Evolutionary conservation across 768 basidiomycete genomes (phyloP).

Genomic region (Mrakia blollopis): DNA sequence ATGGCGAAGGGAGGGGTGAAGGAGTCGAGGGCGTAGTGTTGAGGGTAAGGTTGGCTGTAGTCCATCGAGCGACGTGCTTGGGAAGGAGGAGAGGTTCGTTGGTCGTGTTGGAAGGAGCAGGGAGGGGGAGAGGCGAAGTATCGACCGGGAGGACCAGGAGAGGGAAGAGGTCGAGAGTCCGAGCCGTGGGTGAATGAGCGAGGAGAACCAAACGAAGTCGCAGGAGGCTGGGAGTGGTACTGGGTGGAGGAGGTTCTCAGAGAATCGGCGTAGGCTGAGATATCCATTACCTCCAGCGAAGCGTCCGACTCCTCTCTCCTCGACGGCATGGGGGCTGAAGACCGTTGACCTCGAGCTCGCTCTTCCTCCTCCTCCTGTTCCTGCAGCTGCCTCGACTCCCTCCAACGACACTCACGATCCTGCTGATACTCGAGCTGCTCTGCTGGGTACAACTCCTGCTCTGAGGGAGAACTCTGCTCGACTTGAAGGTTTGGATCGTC

Average conservation of each 20-base stretch:
- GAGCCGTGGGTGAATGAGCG: not conserved
- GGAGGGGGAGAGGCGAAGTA: not conserved
- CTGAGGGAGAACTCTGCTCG: not conserved
- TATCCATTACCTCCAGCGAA: constrained; percentile 9
- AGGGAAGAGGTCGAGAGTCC: not conserved
- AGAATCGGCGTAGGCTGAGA: not conserved
- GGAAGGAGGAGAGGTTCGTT: not conserved
- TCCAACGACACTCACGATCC: not conserved
- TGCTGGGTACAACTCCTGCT: not conserved
- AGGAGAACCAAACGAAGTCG: too few species aligned
- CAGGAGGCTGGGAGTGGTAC: not conserved
- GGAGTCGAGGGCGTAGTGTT: not conserved
- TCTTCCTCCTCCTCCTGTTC: not conserved
- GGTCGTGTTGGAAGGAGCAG: too few species aligned
- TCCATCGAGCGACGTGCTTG: not conserved
- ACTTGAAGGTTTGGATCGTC: not conserved
- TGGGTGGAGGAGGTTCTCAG: not conserved
- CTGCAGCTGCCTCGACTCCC: not conserved
- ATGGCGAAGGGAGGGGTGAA: not conserved
- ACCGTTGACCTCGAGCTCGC: not conserved
- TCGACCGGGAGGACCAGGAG: not conserved
- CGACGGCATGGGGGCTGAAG: too few species aligned
- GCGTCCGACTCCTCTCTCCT: constrained; percentile 14
- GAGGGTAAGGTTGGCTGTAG: not conserved
- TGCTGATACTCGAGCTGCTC: not conserved